Percentiles rank a stretch among this genome's conserved stretches.
Conservation (phyloP, 495 filamentous ascomycete species). For the Aspergillus sclerotioniger region DNA sequence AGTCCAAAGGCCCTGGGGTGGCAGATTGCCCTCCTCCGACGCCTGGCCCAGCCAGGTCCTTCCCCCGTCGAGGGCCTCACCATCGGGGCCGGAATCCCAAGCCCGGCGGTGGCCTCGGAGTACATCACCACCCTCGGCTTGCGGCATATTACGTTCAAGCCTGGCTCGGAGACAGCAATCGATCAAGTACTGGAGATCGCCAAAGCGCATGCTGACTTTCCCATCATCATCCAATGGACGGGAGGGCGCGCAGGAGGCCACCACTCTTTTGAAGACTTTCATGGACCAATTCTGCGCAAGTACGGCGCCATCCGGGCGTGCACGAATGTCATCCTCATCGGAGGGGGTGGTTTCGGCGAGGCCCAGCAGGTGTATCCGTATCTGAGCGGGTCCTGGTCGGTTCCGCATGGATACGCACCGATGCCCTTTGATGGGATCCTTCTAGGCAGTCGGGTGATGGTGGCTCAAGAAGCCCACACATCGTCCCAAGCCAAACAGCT, state of each 20-base stretch:
- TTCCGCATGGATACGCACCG: conserved; percentile 33
- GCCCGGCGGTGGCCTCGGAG: conserved; percentile 42
- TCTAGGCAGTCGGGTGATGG: conserved; percentile 52
- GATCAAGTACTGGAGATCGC: conserved; percentile 47
- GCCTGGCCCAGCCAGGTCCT: conserved; percentile 17
- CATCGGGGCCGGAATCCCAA: conserved; percentile 50
- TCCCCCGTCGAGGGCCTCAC: conserved; percentile 40
- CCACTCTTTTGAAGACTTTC: conserved; percentile 53
- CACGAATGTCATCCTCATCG: conserved; percentile 45
- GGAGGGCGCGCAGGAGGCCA: conserved; percentile 52
- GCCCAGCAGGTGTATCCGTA: conserved; percentile 47
- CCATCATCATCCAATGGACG: conserved; percentile 51
- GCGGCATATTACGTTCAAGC: conserved; percentile 50
- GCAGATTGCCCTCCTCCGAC: conserved; percentile 34
- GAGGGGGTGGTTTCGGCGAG: conserved; percentile 50
- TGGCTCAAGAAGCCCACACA: conserved; percentile 42
- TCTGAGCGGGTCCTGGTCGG: conserved; percentile 45
- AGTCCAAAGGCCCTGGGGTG: conserved; percentile 33
- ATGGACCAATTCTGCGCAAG: conserved; percentile 44
- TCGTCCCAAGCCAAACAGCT: conserved; percentile 27
- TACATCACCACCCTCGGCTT: conserved; percentile 47
- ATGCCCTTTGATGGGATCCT: conserved; percentile 54
- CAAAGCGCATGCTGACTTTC: conserved; percentile 42
- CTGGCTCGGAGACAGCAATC: conserved; percentile 45
- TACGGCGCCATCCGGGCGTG: conserved; percentile 12